These are phyloP conservation scores for Ustilago shanxiensis DNA, from an alignment of 1,284 basidiomycete species.

Conservation along the genomic window DNA sequence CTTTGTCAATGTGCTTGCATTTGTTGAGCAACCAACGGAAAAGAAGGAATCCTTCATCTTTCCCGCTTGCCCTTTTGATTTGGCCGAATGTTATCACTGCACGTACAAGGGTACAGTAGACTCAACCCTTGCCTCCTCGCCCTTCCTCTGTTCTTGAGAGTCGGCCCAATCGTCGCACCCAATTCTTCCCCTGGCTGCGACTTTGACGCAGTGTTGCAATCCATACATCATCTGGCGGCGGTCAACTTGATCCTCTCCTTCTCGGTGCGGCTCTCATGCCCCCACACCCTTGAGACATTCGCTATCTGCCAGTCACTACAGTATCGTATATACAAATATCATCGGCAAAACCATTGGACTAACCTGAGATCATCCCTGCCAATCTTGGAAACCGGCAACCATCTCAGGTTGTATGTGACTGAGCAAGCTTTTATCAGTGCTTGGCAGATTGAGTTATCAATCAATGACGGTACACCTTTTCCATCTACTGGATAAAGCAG, in stretches of 20 bases:
- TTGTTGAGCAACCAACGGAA: neutral
- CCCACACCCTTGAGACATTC: neutral
- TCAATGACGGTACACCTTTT: neutral
- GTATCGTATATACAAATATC: neutral
- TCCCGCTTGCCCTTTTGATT: constrained; percentile 3
- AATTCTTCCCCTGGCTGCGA: neutral
- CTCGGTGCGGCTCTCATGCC: neutral
- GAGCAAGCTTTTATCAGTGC: neutral
- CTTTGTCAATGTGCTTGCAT: neutral
- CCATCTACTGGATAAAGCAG: neutral
- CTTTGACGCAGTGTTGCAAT: neutral
- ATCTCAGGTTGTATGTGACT: neutral
- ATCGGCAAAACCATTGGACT: neutral
- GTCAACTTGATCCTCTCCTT: neutral
- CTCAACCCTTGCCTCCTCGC: too few relatives aligned
- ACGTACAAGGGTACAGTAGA: too few relatives aligned
- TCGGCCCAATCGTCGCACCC: neutral
- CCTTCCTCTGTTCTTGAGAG: neutral
- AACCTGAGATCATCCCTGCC: neutral
- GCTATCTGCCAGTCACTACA: neutral
- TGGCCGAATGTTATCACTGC: neutral
- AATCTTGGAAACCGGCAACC: neutral
- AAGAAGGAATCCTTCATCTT: neutral
- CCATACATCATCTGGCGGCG: neutral
- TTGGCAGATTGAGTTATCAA: neutral